phyloP scores from a whole-genome alignment of 441 rosid genomes.

The Macaranga tanarius region DNA sequence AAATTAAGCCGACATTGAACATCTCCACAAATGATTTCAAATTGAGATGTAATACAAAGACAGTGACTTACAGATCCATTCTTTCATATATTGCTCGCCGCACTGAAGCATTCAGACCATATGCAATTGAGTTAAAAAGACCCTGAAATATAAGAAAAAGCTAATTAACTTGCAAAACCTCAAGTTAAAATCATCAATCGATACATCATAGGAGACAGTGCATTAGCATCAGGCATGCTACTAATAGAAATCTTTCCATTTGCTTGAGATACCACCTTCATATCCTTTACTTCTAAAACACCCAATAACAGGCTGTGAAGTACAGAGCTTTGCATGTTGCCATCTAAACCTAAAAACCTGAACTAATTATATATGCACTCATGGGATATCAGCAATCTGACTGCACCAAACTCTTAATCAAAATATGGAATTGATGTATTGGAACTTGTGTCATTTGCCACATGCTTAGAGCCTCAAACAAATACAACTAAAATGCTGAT shows the following conservation, averaged over 20 bases:
- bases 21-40: background rate
- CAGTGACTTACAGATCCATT: slow-evolving; percentile 67
- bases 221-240: background rate
- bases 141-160: slow-evolving; percentile 45
- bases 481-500: background rate
- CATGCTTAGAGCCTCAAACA: slow-evolving; percentile 3
- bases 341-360: background rate
- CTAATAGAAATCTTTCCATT: background rate
- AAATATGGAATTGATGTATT: background rate
- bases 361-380: background rate
- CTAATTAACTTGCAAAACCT: background rate
- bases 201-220: background rate
- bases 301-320: background rate
- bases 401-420: background rate
- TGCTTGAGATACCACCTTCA: background rate
- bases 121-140: slow-evolving; percentile 89
- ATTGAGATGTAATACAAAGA: slow-evolving; percentile 1
- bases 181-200: slow-evolving; percentile 1
- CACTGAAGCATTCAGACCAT: slow-evolving; percentile 89
- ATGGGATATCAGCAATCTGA: background rate
- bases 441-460: slow-evolving; percentile 2
- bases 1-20: background rate
- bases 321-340: background rate
- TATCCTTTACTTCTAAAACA: background rate
- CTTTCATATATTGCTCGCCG: slow-evolving; percentile 81